A percentile compares a stretch with the other conserved stretches of the same genome.
phyloP scores from a whole-genome alignment of 495 filamentous ascomycete genomes.

The Paragyromitra xinjiangensis region DNA sequence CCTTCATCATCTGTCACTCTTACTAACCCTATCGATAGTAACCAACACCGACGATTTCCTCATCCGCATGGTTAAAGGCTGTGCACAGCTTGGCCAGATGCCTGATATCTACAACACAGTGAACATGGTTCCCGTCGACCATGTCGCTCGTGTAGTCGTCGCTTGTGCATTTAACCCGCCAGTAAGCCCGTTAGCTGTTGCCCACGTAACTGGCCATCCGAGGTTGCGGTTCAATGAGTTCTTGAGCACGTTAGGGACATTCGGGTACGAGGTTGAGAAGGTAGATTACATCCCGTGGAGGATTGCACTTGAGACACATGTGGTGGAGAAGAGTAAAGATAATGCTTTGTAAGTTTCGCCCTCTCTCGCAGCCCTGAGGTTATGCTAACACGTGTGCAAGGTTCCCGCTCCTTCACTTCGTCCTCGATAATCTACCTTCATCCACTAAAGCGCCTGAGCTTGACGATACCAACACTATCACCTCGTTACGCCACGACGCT shows the following conservation, averaged over 20 bases:
- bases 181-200: slow-evolving; percentile 65
- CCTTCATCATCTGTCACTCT: not conserved
- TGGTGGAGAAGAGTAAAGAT: slow-evolving; percentile 55
- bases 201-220: slow-evolving; percentile 84
- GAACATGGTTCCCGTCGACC: slow-evolving; percentile 88
- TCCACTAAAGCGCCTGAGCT: slow-evolving; percentile 82
- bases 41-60: slow-evolving; percentile 93
- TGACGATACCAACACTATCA: slow-evolving; percentile 75
- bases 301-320: slow-evolving; percentile 61
- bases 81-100: slow-evolving; percentile 75
- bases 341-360: slow-evolving; percentile 47
- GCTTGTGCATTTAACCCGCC: slow-evolving; percentile 73
- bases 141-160: slow-evolving; percentile 81
- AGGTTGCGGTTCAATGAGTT: slow-evolving; percentile 82
- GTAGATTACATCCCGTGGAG: slow-evolving; percentile 67
- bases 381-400: slow-evolving; percentile 36
- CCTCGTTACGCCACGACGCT: slow-evolving; percentile 69
- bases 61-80: slow-evolving; percentile 87
- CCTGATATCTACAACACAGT: slow-evolving; percentile 87
- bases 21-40: slow-evolving; percentile 56
- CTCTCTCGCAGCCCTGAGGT: not conserved
- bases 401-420: slow-evolving; percentile 88
- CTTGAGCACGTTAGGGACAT: slow-evolving; percentile 73
- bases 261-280: slow-evolving; percentile 78
- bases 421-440: slow-evolving; percentile 77